Base-by-base conservation (phyloP, 495 filamentous ascomycete genomes). In the Extremus antarcticus region DNA sequence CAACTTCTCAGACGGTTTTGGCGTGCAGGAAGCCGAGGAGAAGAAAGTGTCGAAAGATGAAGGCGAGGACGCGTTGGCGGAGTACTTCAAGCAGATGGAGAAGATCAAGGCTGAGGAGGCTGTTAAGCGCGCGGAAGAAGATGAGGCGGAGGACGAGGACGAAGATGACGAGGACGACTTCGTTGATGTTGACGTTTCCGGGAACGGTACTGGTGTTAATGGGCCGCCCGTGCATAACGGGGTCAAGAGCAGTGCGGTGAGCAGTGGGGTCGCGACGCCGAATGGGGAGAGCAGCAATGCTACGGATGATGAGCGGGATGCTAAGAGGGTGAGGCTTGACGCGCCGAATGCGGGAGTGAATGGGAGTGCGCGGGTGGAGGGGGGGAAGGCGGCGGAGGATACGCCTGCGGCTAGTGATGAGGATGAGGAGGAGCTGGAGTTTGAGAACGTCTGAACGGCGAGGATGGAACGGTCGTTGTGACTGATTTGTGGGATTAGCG, bases 391-490 rank as follows among this genome's bases (percentile, higher is more conserved):
- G 23, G 40, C 25, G 35, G 38, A 48, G 35, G 53, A 40, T 45
- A 57, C 58, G 13, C 58, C 58, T n/a, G 54, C 54, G 9, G 53
- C 54, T 24, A 61, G 53, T 32, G 58, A 56, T 21, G 58, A 55
- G 48, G 60, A 63, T 45, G 51, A 55, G 46, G 57, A 60, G 19
- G 58, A 60, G 38, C 39, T 81, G 16, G 81, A 83, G 58, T 86
- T 86, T 60, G 83, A 84, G 61, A 81, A 86, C 65, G 82, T 65
- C 23, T 60, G 50, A 63, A n/a, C n/a, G n/a, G n/a, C n/a, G n/a
- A n/a, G n/a, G n/a, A n/a, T n/a, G n/a, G n/a, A n/a, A n/a, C n/a
- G n/a, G n/a, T n/a, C n/a, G n/a, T n/a, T n/a, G n/a, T n/a, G n/a
- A n/a, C n/a, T n/a, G n/a, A n/a, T n/a, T n/a, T n/a, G n/a, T n/a